phyloP scores from a whole-genome alignment of 306 rosid species.

The Sechiopsis laciniata region DNA sequence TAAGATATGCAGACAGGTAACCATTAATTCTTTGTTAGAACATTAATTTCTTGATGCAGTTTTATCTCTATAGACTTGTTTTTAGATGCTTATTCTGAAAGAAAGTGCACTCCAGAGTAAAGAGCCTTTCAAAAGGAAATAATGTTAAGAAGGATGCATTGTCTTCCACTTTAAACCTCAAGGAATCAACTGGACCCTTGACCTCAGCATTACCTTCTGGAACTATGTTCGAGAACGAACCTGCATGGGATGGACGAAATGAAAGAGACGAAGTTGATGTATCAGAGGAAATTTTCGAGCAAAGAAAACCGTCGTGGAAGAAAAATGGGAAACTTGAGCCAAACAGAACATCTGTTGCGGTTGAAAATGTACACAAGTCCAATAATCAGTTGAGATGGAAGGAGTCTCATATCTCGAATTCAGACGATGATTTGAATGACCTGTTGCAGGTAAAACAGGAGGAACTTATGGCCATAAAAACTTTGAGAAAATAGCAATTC shows the following conservation, averaged over 20 bases:
- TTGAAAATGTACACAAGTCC: constrained; percentile 60
- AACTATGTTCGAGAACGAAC: constrained; percentile 55
- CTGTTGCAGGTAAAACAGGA: constrained; percentile 63
- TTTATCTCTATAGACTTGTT: background rate
- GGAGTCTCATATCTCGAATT: constrained; percentile 44
- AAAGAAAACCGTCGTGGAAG: constrained; percentile 64
- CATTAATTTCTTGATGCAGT: background rate
- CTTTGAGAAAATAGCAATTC: background rate
- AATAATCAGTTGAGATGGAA: constrained; percentile 66
- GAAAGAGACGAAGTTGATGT: constrained; percentile 67
- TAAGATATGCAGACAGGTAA: constrained; percentile 98
- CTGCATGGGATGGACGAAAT: constrained; percentile 56
- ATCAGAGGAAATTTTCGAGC: constrained; percentile 62
- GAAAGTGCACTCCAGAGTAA: constrained; percentile 57
- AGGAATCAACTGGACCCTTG: constrained; percentile 71
- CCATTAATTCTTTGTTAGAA: background rate
- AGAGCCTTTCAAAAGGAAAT: constrained; percentile 87
- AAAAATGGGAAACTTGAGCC: constrained; percentile 66
- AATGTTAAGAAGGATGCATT: constrained; percentile 71
- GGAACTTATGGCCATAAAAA: background rate
- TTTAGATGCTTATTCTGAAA: constrained; percentile 10
- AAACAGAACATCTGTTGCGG: constrained; percentile 36
- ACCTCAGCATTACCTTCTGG: constrained; percentile 52
- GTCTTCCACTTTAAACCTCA: constrained; percentile 61
- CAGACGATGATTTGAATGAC: constrained; percentile 78